A percentile compares a stretch with the other conserved stretches of the same genome.
phyloP scores from a whole-genome alignment of 2,329 filamentous ascomycete species.

The Hansfordia pulvinata region DNA sequence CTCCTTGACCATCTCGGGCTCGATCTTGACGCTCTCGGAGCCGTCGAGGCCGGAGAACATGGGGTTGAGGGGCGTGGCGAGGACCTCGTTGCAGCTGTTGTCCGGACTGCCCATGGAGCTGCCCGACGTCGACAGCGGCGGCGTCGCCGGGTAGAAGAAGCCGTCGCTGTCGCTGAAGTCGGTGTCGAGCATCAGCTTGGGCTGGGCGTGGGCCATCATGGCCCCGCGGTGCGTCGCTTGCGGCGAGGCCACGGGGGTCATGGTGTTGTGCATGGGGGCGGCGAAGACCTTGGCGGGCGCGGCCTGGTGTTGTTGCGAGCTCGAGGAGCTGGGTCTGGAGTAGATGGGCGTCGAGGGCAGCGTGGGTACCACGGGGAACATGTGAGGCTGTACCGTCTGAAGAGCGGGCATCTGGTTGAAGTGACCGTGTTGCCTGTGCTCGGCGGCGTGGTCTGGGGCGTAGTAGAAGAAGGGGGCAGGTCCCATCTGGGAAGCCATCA shows the following conservation, averaged over 20 bases:
- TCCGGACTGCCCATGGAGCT: constrained; percentile 74
- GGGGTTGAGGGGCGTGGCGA: constrained; percentile 73
- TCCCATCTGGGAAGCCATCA: constrained; percentile 46
- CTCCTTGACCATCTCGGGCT: constrained; percentile 58
- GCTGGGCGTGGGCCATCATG: constrained; percentile 30
- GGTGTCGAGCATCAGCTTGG: constrained; percentile 57
- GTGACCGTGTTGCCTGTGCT: constrained; percentile 62
- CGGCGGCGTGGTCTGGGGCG: constrained; percentile 59
- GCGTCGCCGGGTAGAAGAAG: constrained; percentile 71
- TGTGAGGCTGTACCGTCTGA: constrained; percentile 33
- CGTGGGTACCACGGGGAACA: constrained; percentile 42
- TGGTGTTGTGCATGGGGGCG: constrained; percentile 43
- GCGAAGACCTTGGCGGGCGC: constrained; percentile 36
- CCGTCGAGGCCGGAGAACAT: constrained; percentile 62
- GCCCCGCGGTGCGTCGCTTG: constrained; percentile 64
- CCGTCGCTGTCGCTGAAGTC: constrained; percentile 50
- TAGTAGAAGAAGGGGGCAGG: constrained; percentile 81
- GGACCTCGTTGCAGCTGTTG: constrained; percentile 52
- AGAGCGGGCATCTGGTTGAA: constrained; percentile 53
- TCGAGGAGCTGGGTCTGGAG: constrained; percentile 51
- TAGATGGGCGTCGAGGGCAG: constrained; percentile 50
- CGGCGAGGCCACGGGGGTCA: constrained; percentile 67
- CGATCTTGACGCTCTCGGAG: constrained; percentile 54
- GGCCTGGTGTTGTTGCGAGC: constrained; percentile 45
- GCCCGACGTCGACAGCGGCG: constrained; percentile 71